Conservation (phyloP, 1,284 basidiomycete genomes). For the Apiotrichum brassicae region DNA sequence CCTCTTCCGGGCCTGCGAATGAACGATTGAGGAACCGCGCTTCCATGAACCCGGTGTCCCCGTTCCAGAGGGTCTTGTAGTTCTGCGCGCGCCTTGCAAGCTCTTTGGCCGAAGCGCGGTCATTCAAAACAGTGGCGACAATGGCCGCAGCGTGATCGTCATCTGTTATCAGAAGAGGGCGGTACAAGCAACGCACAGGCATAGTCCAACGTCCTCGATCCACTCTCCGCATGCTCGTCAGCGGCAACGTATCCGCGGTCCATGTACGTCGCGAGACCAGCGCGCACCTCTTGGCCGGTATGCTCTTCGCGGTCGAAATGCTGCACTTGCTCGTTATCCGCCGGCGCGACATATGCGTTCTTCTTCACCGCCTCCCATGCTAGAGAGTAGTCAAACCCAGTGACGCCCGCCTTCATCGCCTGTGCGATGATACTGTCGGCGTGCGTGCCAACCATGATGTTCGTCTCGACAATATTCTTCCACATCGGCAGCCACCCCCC, state of each 20-base stretch:
- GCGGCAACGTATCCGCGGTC: slow-evolving; percentile 67
- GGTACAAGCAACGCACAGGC: slow-evolving; percentile 54
- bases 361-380: slow-evolving; percentile 72
- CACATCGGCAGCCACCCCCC: slow-evolving; percentile 84
- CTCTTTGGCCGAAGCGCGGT: slow-evolving; percentile 52
- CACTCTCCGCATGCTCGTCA: slow-evolving; percentile 71
- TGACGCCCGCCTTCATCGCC: slow-evolving; percentile 55
- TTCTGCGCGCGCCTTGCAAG: slow-evolving; percentile 56
- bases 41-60: slow-evolving; percentile 70
- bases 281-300: slow-evolving; percentile 74
- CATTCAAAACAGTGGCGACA: slow-evolving; percentile 55
- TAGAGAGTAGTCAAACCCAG: slow-evolving; percentile 57
- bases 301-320: slow-evolving; percentile 71
- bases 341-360: slow-evolving; percentile 58
- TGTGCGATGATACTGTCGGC: slow-evolving; percentile 74
- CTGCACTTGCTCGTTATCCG: slow-evolving; percentile 57
- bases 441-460: slow-evolving; percentile 62
- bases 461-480: slow-evolving; percentile 68
- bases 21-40: slow-evolving; percentile 61
- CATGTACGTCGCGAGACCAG: slow-evolving; percentile 65
- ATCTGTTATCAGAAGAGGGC: slow-evolving; percentile 53
- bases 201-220: slow-evolving; percentile 69
- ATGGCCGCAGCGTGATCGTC: slow-evolving; percentile 69
- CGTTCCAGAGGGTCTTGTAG: slow-evolving; percentile 62
- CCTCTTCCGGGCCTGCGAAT: slow-evolving; percentile 64